phyloP scores from a whole-genome alignment of 2,329 filamentous ascomycete genomes.

The Alternaria sp. region DNA sequence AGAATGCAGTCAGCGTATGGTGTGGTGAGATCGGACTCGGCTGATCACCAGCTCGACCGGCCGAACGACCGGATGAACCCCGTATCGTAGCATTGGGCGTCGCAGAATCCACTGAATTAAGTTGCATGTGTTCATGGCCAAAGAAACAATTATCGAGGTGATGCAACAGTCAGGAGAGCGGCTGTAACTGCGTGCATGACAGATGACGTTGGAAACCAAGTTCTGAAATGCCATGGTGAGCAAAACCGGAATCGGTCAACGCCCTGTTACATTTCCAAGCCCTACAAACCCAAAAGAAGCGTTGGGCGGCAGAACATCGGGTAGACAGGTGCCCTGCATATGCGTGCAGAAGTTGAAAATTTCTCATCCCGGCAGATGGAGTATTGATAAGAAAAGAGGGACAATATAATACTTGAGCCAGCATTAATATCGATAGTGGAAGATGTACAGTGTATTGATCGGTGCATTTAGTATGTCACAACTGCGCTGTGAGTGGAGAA shows the following conservation, averaged over 20 bases:
- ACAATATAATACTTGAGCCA: not conserved
- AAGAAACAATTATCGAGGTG: constrained; percentile 8
- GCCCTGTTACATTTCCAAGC: constrained; percentile 3
- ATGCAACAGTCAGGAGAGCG: constrained; percentile 3
- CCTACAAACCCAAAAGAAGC: constrained; percentile 1
- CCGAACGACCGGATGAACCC: constrained; percentile 8
- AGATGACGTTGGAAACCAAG: constrained; percentile 8
- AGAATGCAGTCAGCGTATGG: not conserved
- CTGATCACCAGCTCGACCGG: constrained; percentile 7
- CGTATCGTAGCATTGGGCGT: constrained; percentile 5
- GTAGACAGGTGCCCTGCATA: constrained; percentile 6
- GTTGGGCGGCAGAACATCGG: constrained; percentile 13
- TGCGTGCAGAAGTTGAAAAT: not conserved
- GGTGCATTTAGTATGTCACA: constrained; percentile 8
- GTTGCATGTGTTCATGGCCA: constrained; percentile 4
- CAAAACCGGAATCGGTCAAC: constrained; percentile 8
- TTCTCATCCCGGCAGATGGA: not conserved
- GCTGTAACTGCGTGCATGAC: not conserved
- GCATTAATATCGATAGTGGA: not conserved
- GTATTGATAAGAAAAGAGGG: not conserved
- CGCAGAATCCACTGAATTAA: constrained; percentile 11
- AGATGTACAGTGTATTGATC: constrained; percentile 7
- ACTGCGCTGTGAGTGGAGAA: constrained; percentile 15
- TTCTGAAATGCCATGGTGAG: constrained; percentile 5
- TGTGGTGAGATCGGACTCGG: constrained; percentile 4